Evolutionary conservation across 2,329 filamentous ascomycete species (phyloP), one percentile per base, ranked within the genome.

Genomic region (Diaporthe caulivora): DNA sequence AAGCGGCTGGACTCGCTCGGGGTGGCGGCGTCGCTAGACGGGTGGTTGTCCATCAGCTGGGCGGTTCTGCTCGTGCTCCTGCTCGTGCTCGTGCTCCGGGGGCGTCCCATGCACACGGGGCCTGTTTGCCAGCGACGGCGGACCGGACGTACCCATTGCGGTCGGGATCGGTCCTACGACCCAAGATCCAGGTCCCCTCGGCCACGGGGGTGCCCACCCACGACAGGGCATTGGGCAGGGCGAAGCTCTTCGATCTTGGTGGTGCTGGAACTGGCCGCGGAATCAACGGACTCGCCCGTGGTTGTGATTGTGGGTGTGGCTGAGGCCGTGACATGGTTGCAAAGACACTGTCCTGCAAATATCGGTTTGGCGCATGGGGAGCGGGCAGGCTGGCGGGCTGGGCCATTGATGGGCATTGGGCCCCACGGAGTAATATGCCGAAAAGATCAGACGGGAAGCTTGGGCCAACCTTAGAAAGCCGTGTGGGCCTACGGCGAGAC

Each of bases 261-360:
- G 17, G 29, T n/a, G 60, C 42, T 49, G 60, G 42, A 49, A 34
- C 42, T 18, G 42, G 21, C 58, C 58, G 58, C 58, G 58, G 42
- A 64, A 64, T 64, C 58, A 31, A 64, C 42, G 58, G 58, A 31
- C 58, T 49, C n/a, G 60, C 21, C 29, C 60, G 60, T 65, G 60
- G 44, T 64, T 42, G 42, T 37, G 60, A 29, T 64, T 42, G 42
- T 37, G 44, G 8, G 29, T 21, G 62, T 51, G 62, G 44, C 44
- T 37, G 29, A 24, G 60, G 29, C 60, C 21, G 44, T 49, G 60
- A 65, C 60, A 65, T 65, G 31, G 44, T 49, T 24, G 8, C 62
- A 65, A n/a, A 49, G n/a, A 31, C 62, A 37, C 62, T 65, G 62
- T 65, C 62, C 62, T 21, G 44, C 62, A 65, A 29, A 31, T 26